phyloP scores from a whole-genome alignment of 495 filamentous ascomycete genomes.

The Penicillium parvum region DNA sequence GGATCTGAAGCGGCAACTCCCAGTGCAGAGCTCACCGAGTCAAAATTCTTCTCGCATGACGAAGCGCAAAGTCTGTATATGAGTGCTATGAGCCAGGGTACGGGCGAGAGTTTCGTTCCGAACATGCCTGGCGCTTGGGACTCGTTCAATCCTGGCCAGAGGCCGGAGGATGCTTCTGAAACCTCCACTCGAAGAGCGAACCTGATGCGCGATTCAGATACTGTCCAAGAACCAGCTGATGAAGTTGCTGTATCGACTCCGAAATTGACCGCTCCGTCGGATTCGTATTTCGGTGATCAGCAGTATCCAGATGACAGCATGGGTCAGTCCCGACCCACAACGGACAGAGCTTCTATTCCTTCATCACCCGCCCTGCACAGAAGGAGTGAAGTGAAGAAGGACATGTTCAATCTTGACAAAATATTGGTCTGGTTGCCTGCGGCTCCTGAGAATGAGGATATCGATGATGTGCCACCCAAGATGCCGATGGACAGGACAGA shows the following conservation, averaged over 20 bases:
- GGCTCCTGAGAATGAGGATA: slow-evolving; percentile 5
- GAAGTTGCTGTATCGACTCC: slow-evolving; percentile 25
- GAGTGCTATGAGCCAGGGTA: slow-evolving; percentile 57
- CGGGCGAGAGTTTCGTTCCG: slow-evolving; percentile 35
- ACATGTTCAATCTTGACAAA: slow-evolving; percentile 32
- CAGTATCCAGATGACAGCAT: slow-evolving; percentile 5
- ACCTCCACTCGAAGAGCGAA: neutral
- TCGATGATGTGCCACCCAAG: slow-evolving; percentile 2
- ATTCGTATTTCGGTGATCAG: slow-evolving; percentile 13
- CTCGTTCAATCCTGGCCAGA: slow-evolving; percentile 23
- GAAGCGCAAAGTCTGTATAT: slow-evolving; percentile 97
- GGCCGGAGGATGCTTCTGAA: neutral
- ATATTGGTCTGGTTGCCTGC: slow-evolving; percentile 37
- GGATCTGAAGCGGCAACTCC: slow-evolving; percentile 19
- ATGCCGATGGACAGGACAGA: slow-evolving; percentile 8
- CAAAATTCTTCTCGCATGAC: slow-evolving; percentile 80
- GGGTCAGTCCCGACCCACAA: slow-evolving; percentile 9
- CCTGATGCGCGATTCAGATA: neutral
- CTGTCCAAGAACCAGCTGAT: slow-evolving; percentile 2
- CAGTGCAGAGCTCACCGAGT: slow-evolving; percentile 58
- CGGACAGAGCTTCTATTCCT: slow-evolving; percentile 18
- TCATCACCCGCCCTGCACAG: slow-evolving; percentile 19
- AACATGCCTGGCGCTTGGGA: slow-evolving; percentile 62
- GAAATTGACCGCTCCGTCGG: slow-evolving; percentile 22
- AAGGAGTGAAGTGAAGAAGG: slow-evolving; percentile 28